Evolutionary conservation across 495 filamentous ascomycete genomes (phyloP), one percentile per base, ranked within the genome.

Genomic region (Neurospora sp.): DNA sequence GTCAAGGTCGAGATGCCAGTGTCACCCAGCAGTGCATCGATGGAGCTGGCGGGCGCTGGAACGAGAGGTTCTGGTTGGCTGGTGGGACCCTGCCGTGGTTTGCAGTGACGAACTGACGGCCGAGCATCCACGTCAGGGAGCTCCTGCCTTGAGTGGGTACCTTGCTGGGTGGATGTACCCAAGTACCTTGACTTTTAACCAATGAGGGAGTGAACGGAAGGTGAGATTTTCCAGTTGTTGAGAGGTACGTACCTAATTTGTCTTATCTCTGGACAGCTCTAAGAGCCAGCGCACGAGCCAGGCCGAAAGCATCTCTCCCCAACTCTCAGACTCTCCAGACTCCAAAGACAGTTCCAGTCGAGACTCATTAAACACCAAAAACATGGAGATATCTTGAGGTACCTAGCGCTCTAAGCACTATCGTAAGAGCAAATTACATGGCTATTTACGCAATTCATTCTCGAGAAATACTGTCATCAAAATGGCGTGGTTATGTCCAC

Each of bases 81-180:
- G 22, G 53, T 61, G 8, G 27, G 27, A 35, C 27, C 53, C 53
- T 61, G 53, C 53, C 12, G 53, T 16, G 4, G 53, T 16, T 61
- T 3, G 53, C 27, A 61, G 53, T 61, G 53, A 61, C 53, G 53
- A 61, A 61, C 53, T 35, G 27, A 61, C 27, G 42, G 61, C 42
- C 40, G 20, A 70, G 59, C 41, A 70, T 80, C 77, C 78, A 80
- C 77, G 78, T 80, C 76, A 80, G 78, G 77, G 73, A 79, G 77
- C 77, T 80, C 78, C 78, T 80, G 78, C 78, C 78, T 80, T 78
- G 78, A 75, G 35, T 42, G 53, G 53, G 53, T 61, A 27, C 27
- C 27, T 35, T 61, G 53, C 53, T 61, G 22, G 20, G 12, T 17
- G 3, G 12, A 35, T 14, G 27, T 61, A 61, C 27, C 27, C 1